Conservation (phyloP, 148 eudicot genomes). For the Rhododendron griersonianum region DNA sequence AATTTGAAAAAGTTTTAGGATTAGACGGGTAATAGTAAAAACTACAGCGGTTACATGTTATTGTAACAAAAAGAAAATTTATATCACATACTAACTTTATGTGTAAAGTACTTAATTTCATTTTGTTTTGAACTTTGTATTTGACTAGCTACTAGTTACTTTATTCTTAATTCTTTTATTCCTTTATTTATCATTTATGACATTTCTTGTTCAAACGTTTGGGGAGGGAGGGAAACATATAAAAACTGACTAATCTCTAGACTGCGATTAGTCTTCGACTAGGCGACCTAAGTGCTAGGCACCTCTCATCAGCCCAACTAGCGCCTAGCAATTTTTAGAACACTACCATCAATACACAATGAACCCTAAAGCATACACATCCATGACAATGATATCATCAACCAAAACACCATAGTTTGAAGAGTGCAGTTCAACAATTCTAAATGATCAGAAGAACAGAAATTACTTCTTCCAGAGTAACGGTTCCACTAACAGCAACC, state of each 20-base stretch:
- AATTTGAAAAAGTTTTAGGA: background rate
- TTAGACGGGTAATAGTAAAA: background rate
- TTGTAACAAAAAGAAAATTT: background rate
- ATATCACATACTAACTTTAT: background rate
- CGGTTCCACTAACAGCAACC: constrained; percentile 84
- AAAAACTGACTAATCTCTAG: background rate
- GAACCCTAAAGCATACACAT: background rate
- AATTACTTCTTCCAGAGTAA: constrained; percentile 91
- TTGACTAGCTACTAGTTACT: background rate
- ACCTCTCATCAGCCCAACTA: background rate
- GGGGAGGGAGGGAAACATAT: background rate
- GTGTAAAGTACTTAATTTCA: background rate
- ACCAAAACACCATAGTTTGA: background rate
- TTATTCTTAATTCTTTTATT: background rate
- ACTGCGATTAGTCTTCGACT: background rate
- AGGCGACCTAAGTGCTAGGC: background rate
- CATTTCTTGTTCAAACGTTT: background rate
- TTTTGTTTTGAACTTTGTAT: background rate
- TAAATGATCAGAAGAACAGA: background rate
- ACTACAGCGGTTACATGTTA: background rate
- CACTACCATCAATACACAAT: background rate
- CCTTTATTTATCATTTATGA: background rate
- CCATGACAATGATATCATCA: background rate
- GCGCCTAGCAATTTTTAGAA: background rate
- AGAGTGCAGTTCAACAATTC: background rate